Conservation (phyloP, 345 rosid species). For the Moricandia arvensis region DNA sequence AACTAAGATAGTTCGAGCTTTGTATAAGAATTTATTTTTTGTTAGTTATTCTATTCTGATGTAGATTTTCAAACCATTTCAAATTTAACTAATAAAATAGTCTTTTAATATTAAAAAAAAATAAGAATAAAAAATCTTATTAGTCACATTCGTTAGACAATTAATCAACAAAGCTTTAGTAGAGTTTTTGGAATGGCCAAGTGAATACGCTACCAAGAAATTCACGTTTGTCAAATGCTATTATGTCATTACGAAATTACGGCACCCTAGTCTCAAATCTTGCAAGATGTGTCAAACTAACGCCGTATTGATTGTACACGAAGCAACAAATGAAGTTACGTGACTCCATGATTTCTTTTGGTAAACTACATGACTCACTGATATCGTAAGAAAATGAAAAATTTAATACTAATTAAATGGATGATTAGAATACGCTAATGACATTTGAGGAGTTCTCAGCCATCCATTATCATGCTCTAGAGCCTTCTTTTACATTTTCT, state of each 20-base stretch:
- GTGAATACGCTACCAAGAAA: neutral
- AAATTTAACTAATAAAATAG: too few species aligned
- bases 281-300: neutral
- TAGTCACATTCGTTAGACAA: too few species aligned
- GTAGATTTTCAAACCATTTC: too few species aligned
- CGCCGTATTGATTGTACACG: neutral
- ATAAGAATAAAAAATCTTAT: too few species aligned
- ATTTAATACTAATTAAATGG: neutral
- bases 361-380: neutral
- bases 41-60: too few species aligned
- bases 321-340: slow-evolving; percentile 6
- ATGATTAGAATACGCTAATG: slow-evolving; percentile 2
- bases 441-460: slow-evolving; percentile 8
- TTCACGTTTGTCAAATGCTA: neutral
- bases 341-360: neutral
- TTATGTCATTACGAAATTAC: neutral
- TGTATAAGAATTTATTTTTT: too few species aligned
- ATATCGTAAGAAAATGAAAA: neutral
- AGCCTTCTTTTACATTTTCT: neutral
- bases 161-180: neutral
- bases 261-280: slow-evolving; percentile 1
- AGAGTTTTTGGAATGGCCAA: neutral
- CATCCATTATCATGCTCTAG: slow-evolving; percentile 28
- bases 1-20: too few species aligned
- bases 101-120: too few species aligned